Base-by-base conservation (phyloP, 192 early-diverging fungal genomes). In the Gryganskiella cystojenkinii region DNA sequence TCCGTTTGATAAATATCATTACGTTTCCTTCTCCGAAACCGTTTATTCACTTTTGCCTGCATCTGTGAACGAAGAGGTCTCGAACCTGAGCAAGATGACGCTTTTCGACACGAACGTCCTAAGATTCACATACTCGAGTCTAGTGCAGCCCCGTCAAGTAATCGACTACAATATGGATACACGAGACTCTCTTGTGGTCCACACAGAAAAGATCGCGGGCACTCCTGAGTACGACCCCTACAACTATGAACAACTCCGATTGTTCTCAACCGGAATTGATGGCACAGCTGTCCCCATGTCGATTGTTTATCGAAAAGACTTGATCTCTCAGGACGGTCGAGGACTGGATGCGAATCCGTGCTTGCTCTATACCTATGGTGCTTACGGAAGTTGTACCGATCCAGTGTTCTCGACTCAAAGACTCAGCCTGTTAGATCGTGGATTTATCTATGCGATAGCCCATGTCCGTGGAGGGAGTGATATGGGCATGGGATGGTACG, bases 381-480 rank as follows among this genome's bases (percentile, higher is more conserved):
- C 94, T 9, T 95, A 95, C 70, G 94, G 94, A 19, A 82, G 84
- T 7, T 87, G 89, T 11, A 84, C 90, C 15, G 92, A 93, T 54
- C 87, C 90, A 4, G 91, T 91, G 47, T 95, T 95, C 47, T 87
- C 89, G 9, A 74, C 92, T 17, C 88, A 92, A 47, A 80, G 90
- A 25, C 82, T 95, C 22, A 88, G 93, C 43, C 71, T 95, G 8
- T 65, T 95, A 37, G 90, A 90, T 46, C 80, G 94, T 27, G 92
- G 93, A 8, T 95, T 92, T 86, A 69, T 90, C 4, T 89, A 90
- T 71, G 93, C 90, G 0, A 75, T 95, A 37, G 92, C 93, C 20
- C 94, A 95, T 82, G 92, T 94, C 2, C 64, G 94, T 47, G 94
- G 94, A 27, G 93, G 94, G 27, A 83, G 89, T 19, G 94, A 95